Evolutionary conservation across 306 rosid genomes (phyloP).

Genomic region (Malus domestica): DNA sequence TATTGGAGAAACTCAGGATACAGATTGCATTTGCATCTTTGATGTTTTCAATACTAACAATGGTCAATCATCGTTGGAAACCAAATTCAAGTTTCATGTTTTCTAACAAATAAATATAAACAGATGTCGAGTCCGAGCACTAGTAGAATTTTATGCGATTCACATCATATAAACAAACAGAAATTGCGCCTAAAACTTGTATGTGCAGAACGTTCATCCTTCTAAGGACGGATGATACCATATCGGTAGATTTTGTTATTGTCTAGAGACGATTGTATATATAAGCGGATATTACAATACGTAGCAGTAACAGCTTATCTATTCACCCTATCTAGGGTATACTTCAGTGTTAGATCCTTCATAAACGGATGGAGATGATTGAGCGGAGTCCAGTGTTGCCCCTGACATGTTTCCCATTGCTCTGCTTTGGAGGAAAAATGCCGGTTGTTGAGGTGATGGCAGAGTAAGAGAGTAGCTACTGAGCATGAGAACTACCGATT

Average conservation of each 20-base stretch:
- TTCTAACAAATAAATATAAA: too few species aligned
- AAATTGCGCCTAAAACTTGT: too few species aligned
- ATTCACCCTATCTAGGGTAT: neutral
- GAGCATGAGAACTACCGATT: conserved; percentile 35
- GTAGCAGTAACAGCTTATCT: neutral
- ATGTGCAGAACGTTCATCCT: too few species aligned
- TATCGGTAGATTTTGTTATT: too few species aligned
- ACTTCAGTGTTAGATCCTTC: conserved; percentile 5
- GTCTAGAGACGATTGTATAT: neutral
- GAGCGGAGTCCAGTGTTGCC: neutral
- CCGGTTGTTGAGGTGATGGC: conserved; percentile 28
- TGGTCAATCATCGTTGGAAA: neutral
- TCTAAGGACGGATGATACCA: too few species aligned
- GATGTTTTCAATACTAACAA: neutral
- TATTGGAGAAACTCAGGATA: neutral
- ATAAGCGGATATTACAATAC: neutral
- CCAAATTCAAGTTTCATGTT: neutral
- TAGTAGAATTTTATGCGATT: too few species aligned
- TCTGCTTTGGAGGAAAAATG: conserved; percentile 13
- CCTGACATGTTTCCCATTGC: neutral
- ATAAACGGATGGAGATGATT: neutral
- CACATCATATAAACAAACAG: too few species aligned
- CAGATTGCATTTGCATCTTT: neutral
- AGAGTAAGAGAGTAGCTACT: conserved; percentile 27
- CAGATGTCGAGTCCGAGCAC: too few species aligned